Evolutionary conservation across 306 rosid genomes (phyloP).

Genomic region (Sindora glabra): DNA sequence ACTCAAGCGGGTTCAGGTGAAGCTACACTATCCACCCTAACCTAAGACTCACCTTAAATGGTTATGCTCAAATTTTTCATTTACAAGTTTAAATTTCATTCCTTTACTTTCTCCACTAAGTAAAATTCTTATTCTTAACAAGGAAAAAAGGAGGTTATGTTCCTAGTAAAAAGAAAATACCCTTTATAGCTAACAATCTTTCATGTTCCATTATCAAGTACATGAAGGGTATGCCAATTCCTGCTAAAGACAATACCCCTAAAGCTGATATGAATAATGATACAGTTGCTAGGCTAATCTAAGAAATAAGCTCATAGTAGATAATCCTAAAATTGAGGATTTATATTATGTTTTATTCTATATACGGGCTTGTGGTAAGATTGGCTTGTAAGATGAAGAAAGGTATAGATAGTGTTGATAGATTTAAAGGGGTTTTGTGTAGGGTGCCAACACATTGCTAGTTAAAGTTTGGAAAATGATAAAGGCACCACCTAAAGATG

Average conservation of each 20-base stretch:
- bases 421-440: conserved; percentile 64
- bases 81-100: too few species aligned
- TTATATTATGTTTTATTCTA: conserved; percentile 78
- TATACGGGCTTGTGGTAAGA: conserved; percentile 88
- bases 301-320: not conserved
- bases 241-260: conserved; percentile 14
- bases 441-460: conserved; percentile 76
- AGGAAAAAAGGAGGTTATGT: conserved; percentile 93
- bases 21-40: too few species aligned
- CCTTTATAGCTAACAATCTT: conserved; percentile 18
- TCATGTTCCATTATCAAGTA: not conserved
- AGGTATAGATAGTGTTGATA: conserved; percentile 74
- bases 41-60: too few species aligned
- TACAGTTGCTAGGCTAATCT: not conserved
- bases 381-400: conserved; percentile 74
- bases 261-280: not conserved
- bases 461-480: conserved; percentile 49
- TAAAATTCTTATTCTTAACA: too few species aligned
- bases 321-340: conserved; percentile 39
- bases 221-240: conserved; percentile 24
- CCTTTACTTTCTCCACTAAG: too few species aligned
- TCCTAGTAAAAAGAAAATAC: conserved; percentile 78
- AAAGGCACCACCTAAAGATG: conserved; percentile 70
- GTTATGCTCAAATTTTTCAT: too few species aligned
- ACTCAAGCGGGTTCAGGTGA: too few species aligned